These are phyloP conservation scores for Uncinocarpus reesii DNA, from an alignment of 2,329 filamentous ascomycete species.

Conservation along the genomic window DNA sequence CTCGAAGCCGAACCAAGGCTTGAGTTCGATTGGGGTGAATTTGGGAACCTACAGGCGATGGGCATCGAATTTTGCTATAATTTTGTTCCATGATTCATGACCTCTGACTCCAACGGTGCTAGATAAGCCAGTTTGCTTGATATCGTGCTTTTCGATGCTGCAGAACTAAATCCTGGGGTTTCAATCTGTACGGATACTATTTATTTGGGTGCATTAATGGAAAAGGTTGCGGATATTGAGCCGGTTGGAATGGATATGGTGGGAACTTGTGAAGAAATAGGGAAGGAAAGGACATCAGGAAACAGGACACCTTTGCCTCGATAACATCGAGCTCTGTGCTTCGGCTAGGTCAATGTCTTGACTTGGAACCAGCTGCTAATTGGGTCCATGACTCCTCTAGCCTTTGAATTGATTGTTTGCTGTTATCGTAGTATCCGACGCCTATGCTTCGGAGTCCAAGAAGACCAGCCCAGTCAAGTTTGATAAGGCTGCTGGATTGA, in stretches of 20 bases:
- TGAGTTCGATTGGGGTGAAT: slow-evolving; percentile 3
- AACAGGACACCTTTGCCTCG: neutral
- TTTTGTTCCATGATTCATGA: neutral
- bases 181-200: neutral
- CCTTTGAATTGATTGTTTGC: too few species aligned
- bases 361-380: too few species aligned
- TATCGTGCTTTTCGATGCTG: neutral
- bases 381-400: too few species aligned
- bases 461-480: too few species aligned
- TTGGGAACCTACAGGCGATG: neutral
- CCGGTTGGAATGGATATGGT: neutral
- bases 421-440: too few species aligned
- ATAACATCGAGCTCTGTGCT: too few species aligned
- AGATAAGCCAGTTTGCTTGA: neutral
- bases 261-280: neutral
- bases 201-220: neutral
- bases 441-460: too few species aligned
- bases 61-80: neutral
- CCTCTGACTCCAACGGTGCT: neutral
- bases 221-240: neutral
- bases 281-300: too few species aligned
- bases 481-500: too few species aligned
- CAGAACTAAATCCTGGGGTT: neutral
- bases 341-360: too few species aligned
- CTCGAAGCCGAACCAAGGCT: slow-evolving; percentile 31